Evolutionary conservation across 345 rosid species (phyloP).

Genomic region (Laguncularia racemosa): DNA sequence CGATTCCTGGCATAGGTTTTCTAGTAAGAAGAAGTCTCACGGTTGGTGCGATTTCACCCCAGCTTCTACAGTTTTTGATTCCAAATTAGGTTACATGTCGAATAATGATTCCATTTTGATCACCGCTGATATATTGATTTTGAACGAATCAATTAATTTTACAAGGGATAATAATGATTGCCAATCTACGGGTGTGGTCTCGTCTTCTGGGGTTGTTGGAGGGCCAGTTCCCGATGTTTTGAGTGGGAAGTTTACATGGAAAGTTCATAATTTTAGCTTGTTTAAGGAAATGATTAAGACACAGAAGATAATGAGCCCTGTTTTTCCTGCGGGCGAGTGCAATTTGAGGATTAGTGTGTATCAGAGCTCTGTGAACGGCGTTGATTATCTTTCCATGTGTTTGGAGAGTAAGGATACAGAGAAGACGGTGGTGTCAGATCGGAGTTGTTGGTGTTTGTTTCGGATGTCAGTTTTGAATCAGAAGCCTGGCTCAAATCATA

Average conservation of each 20-base stretch:
- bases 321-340: conserved; percentile 97
- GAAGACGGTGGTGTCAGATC: conserved; percentile 51
- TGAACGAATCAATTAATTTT: conserved; percentile 81
- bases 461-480: conserved; percentile 94
- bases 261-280: conserved; percentile 89
- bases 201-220: conserved; percentile 44
- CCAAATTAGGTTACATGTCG: conserved; percentile 70
- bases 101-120: conserved; percentile 65
- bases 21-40: conserved; percentile 92
- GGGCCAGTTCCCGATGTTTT: conserved; percentile 73
- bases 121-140: conserved; percentile 82
- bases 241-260: conserved; percentile 97
- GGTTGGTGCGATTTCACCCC: conserved; percentile 99
- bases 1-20: conserved; percentile 99
- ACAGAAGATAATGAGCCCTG: conserved; percentile 98
- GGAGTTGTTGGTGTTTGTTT: conserved; percentile 99
- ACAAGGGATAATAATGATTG: conserved; percentile 69
- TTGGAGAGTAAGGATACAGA: conserved; percentile 96
- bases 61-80: conserved; percentile 68
- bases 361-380: conserved; percentile 78
- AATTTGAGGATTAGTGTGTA: conserved; percentile 86
- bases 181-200: conserved; percentile 36
- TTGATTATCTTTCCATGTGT: conserved; percentile 88
- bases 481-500: conserved; percentile 78
- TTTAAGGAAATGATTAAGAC: conserved; percentile 97